These are phyloP conservation scores for Pestalotiopsis sp. DNA, from an alignment of 2,329 filamentous ascomycete species.

Conservation along the genomic window DNA sequence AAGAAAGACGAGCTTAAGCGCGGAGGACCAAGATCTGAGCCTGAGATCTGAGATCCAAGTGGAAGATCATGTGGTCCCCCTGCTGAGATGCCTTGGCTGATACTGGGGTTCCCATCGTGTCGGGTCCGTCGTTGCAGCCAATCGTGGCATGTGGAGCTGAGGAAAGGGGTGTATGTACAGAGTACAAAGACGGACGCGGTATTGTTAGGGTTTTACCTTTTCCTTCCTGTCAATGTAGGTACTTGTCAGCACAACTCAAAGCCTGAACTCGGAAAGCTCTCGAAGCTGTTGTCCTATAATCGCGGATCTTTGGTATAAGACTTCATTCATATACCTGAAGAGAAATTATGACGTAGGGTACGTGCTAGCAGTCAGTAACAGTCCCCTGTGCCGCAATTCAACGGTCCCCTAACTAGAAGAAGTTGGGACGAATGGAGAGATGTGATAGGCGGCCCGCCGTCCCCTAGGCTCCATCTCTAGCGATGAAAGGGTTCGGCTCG, in stretches of 20 bases:
- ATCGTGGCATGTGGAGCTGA: neutral
- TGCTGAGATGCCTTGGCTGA: neutral
- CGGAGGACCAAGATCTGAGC: neutral
- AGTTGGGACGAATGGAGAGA: neutral
- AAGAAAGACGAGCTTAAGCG: neutral
- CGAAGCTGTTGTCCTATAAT: neutral
- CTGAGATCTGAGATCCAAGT: neutral
- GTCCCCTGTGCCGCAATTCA: neutral
- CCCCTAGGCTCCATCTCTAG: neutral
- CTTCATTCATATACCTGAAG: neutral
- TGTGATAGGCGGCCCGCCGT: neutral
- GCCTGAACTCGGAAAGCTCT: neutral
- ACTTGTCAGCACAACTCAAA: neutral
- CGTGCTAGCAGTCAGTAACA: neutral
- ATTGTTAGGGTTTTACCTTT: neutral
- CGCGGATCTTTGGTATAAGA: neutral
- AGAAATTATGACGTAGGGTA: neutral
- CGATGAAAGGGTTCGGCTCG: neutral
- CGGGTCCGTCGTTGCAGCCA: neutral
- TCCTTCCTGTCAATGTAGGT: neutral
- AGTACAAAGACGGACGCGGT: neutral
- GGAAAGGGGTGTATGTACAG: neutral
- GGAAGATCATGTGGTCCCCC: neutral
- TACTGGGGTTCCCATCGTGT: neutral
- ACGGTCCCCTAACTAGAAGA: neutral